These are phyloP conservation scores for Fusarium nurragi DNA, from an alignment of 2,329 filamentous ascomycete genomes.

Conservation along the genomic window DNA sequence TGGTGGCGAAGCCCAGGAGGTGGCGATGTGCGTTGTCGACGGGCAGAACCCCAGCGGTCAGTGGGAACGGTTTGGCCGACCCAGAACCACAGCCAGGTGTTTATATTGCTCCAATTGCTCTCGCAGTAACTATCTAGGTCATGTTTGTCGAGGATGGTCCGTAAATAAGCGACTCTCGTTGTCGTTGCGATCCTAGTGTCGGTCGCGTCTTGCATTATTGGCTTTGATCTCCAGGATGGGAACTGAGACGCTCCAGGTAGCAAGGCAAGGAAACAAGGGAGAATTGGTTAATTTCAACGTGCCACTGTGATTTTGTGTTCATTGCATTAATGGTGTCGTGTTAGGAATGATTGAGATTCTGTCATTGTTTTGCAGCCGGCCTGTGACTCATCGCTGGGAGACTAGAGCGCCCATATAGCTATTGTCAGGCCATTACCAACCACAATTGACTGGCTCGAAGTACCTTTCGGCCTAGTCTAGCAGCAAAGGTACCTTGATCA, in stretches of 20 bases:
- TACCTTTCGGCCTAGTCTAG: not conserved
- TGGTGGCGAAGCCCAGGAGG: not conserved
- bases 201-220: not conserved
- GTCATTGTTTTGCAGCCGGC: not conserved
- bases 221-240: too few species aligned
- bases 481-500: not conserved
- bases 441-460: not conserved
- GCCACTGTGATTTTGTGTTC: too few species aligned
- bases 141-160: not conserved
- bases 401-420: not conserved
- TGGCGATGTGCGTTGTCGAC: not conserved
- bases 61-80: not conserved
- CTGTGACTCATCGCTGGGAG: not conserved
- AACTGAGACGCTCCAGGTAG: rapidly evolving
- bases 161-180: slow-evolving; percentile 4
- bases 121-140: not conserved
- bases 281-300: too few species aligned
- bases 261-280: not conserved
- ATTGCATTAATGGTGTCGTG: too few species aligned
- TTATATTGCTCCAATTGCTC: not conserved
- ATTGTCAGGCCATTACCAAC: not conserved
- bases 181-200: rapidly evolving
- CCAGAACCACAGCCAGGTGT: not conserved
- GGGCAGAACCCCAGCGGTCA: not conserved
- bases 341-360: not conserved